Evolutionary conservation across 371 early-diverging fungal species (phyloP).

Genomic region (Circinella minor): DNA sequence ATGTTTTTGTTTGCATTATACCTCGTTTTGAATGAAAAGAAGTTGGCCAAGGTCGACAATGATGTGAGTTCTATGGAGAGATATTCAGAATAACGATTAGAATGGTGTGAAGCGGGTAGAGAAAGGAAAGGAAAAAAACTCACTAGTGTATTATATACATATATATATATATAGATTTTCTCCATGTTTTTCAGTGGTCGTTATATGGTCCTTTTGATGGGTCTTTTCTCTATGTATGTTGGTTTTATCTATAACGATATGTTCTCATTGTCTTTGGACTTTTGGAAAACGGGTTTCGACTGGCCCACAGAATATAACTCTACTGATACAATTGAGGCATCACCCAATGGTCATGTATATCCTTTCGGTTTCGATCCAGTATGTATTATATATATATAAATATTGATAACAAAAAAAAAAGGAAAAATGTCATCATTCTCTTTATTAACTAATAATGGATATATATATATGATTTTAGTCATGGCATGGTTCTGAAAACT

Average conservation of each 20-base stretch:
- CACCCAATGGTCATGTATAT: slow-evolving; percentile 59
- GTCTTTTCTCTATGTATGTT: slow-evolving; percentile 95
- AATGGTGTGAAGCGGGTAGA: too few species aligned
- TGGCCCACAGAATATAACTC: slow-evolving; percentile 58
- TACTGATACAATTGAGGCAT: slow-evolving; percentile 45
- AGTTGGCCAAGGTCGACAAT: slow-evolving; percentile 70
- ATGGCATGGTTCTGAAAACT: slow-evolving; percentile 97
- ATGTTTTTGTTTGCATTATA: slow-evolving; percentile 81
- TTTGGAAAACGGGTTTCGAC: slow-evolving; percentile 83
- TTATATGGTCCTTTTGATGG: slow-evolving; percentile 98
- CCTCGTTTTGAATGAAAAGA: slow-evolving; percentile 84
- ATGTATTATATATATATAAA: slow-evolving; percentile 17
- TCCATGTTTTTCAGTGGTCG: slow-evolving; percentile 94
- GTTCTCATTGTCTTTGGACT: slow-evolving; percentile 83
- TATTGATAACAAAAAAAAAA: too few species aligned
- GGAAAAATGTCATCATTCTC: too few species aligned
- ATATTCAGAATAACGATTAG: too few species aligned
- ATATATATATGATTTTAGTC: slow-evolving; percentile 54
- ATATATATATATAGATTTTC: slow-evolving; percentile 62
- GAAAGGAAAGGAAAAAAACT: too few species aligned
- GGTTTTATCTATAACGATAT: slow-evolving; percentile 99
- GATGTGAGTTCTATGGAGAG: slow-evolving; percentile 55
- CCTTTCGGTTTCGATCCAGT: slow-evolving; percentile 84
- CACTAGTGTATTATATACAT: background rate
- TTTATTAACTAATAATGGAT: too few species aligned